phyloP scores from a whole-genome alignment of 345 rosid species.

The Psidium guajava region DNA sequence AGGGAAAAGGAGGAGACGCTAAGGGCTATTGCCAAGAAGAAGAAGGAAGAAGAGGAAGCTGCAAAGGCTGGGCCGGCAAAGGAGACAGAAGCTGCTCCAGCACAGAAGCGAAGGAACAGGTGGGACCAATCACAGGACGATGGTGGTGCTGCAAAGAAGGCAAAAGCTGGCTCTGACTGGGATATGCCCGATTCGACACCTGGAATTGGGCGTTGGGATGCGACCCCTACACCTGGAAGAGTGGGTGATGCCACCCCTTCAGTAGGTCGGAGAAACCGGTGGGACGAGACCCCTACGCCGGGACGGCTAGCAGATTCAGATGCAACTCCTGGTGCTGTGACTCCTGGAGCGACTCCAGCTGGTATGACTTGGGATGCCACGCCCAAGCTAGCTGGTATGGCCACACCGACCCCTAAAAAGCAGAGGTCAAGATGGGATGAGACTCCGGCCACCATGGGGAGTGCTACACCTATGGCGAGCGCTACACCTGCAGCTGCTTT shows the following conservation, averaged over 20 bases:
- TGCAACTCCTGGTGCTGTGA: constrained; percentile 83
- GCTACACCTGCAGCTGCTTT: constrained; percentile 71
- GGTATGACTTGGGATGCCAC: constrained; percentile 98
- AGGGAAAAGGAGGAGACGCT: constrained; percentile 76
- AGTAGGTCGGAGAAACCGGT: constrained; percentile 68
- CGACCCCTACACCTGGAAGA: constrained; percentile 82
- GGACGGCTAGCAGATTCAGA: constrained; percentile 83
- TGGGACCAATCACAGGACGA: constrained; percentile 89
- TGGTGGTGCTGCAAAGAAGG: constrained; percentile 45
- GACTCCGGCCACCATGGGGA: constrained; percentile 95
- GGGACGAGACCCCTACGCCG: constrained; percentile 99
- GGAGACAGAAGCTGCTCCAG: constrained; percentile 17
- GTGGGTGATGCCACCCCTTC: constrained; percentile 73
- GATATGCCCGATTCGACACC: constrained; percentile 81
- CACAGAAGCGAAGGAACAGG: constrained; percentile 72
- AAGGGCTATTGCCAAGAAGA: constrained; percentile 33
- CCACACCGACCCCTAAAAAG: constrained; percentile 80
- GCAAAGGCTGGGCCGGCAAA: constrained; percentile 30
- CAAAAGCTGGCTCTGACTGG: constrained; percentile 79
- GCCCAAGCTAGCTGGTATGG: constrained; percentile 57
- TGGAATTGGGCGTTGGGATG: constrained; percentile 90
- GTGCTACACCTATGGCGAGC: constrained; percentile 90
- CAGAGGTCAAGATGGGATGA: constrained; percentile 99
- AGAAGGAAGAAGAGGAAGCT: constrained; percentile 76
- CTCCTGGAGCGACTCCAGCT: constrained; percentile 93